Evolutionary conservation across 768 basidiomycete species (phyloP).

Genomic region (Rhodotorula babjevae): DNA sequence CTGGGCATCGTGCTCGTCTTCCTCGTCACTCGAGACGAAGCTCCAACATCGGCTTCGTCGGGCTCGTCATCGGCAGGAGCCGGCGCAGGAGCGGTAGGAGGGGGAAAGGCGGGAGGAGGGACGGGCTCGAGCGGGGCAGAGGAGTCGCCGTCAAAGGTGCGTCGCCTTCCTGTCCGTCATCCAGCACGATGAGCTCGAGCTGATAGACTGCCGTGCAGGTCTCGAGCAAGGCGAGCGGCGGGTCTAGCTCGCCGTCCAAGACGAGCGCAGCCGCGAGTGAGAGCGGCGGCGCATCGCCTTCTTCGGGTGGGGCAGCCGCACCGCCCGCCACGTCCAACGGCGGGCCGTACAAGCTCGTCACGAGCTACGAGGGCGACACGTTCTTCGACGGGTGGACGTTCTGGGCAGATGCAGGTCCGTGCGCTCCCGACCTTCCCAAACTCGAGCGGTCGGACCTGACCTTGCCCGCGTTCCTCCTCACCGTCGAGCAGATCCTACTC

Average conservation of each 20-base stretch:
- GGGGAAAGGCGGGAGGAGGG: too few relatives aligned
- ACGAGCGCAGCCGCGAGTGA: not conserved
- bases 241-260: not conserved
- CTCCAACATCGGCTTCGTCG: not conserved
- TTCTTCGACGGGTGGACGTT: slow-evolving; percentile 34
- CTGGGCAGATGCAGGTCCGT: slow-evolving; percentile 4
- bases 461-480: not conserved
- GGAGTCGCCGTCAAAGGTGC: not conserved
- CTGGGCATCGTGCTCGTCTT: not conserved
- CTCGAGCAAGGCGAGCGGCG: not conserved
- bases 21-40: not conserved
- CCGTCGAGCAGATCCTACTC: slow-evolving; percentile 9
- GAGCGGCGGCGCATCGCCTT: too few relatives aligned
- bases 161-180: too few relatives aligned
- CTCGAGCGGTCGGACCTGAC: not conserved
- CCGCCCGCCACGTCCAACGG: not conserved
- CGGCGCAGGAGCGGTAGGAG: not conserved
- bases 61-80: not conserved
- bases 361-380: not conserved
- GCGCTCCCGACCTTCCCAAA: too few relatives aligned
- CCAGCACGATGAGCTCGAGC: too few relatives aligned
- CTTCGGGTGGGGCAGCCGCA: not conserved
- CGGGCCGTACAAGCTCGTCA: slow-evolving; percentile 25
- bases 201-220: too few relatives aligned
- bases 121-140: too few relatives aligned